These are phyloP conservation scores for Protomyces inundatus DNA, from an alignment of 1,139 yeast genomes.

Conservation along the genomic window DNA sequence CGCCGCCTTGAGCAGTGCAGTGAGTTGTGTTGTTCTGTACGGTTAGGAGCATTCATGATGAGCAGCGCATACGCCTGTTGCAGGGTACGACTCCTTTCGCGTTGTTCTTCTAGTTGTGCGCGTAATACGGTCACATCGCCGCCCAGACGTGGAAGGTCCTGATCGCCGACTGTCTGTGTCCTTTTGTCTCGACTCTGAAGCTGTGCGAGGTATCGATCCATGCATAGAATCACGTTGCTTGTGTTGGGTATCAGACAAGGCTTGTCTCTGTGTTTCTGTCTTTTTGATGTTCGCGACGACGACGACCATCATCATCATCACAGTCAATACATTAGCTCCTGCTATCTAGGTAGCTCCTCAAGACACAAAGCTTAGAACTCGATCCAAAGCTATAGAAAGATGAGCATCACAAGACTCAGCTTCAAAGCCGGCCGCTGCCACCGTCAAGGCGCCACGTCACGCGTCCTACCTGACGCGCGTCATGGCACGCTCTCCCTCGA, in stretches of 20 bases:
- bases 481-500: constrained; percentile 26
- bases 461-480: constrained; percentile 28
- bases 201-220: background rate
- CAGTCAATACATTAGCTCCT: too few species aligned
- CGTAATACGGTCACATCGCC: background rate
- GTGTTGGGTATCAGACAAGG: too few species aligned
- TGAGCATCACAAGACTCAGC: background rate
- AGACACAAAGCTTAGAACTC: too few species aligned
- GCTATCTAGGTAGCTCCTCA: too few species aligned
- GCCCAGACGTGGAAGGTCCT: too few species aligned
- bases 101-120: background rate
- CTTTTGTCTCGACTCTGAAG: background rate
- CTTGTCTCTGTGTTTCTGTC: background rate
- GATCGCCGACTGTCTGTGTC: background rate
- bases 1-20: background rate
- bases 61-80: background rate
- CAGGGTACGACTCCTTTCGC: background rate
- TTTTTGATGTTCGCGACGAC: too few species aligned
- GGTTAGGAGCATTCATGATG: too few species aligned
- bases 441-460: constrained; percentile 36
- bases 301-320: too few species aligned
- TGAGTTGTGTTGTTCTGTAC: background rate
- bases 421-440: constrained; percentile 30
- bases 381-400: too few species aligned
- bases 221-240: background rate